These are phyloP conservation scores for Combretum micranthum DNA, from an alignment of 345 rosid species.

Conservation along the genomic window DNA sequence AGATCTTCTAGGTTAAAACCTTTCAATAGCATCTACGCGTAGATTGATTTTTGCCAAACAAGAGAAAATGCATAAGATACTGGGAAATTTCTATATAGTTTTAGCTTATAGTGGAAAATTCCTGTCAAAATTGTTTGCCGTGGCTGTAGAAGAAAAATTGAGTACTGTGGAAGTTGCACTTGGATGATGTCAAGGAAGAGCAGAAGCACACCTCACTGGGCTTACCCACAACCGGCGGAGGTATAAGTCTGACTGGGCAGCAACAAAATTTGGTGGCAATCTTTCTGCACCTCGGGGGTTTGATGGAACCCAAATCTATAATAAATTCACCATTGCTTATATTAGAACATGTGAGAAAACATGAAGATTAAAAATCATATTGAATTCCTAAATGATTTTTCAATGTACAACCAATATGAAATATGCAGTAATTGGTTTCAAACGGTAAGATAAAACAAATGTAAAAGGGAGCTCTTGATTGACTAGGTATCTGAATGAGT, in stretches of 20 bases:
- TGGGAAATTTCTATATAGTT: neutral
- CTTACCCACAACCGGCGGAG: slow-evolving; percentile 80
- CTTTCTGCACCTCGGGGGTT: slow-evolving; percentile 97
- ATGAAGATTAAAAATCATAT: too few relatives aligned
- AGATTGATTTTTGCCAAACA: neutral
- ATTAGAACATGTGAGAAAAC: too few relatives aligned
- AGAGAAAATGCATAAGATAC: neutral
- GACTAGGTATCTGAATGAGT: too few relatives aligned
- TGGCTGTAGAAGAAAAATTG: neutral
- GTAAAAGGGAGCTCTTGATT: too few relatives aligned
- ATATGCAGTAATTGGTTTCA: too few relatives aligned
- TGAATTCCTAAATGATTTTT: too few relatives aligned
- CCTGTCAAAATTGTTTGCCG: neutral
- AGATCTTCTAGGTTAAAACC: neutral
- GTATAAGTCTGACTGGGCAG: slow-evolving; percentile 79
- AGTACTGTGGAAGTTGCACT: neutral
- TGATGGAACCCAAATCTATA: slow-evolving; percentile 82
- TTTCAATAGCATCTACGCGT: neutral
- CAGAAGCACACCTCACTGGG: slow-evolving; percentile 70
- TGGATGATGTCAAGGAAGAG: neutral
- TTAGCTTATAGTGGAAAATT: neutral
- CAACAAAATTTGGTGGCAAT: slow-evolving; percentile 76
- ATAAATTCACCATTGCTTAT: slow-evolving; percentile 1
- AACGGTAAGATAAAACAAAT: too few relatives aligned
- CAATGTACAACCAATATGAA: too few relatives aligned